Evolutionary conservation across 345 rosid genomes (phyloP).

Genomic region (Raphanus raphanistrum): DNA sequence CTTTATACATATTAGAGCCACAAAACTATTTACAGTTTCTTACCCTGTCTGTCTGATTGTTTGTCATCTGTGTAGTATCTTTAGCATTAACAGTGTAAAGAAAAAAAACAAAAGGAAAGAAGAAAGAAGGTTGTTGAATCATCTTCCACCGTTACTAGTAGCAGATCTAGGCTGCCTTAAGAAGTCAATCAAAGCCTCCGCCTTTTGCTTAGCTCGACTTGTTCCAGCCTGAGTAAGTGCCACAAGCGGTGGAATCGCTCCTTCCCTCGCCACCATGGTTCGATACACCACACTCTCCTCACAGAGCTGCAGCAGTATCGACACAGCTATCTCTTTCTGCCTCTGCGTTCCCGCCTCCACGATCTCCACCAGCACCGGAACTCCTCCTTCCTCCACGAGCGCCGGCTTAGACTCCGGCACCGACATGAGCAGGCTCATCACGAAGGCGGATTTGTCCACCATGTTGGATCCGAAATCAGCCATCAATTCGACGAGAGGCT

Average conservation of each 20-base stretch:
- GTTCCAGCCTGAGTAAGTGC: slow-evolving; percentile 83
- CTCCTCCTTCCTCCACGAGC: slow-evolving; percentile 82
- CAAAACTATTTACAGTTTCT: slow-evolving; percentile 28
- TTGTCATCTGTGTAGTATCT: not conserved
- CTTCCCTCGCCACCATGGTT: slow-evolving; percentile 84
- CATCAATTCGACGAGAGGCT: slow-evolving; percentile 86
- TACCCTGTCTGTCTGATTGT: not conserved
- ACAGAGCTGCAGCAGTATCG: slow-evolving; percentile 64
- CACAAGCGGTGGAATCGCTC: slow-evolving; percentile 92
- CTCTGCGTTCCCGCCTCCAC: slow-evolving; percentile 79
- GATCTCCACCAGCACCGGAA: slow-evolving; percentile 91
- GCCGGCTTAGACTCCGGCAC: slow-evolving; percentile 66
- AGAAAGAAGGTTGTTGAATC: not conserved
- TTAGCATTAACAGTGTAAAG: slow-evolving; percentile 2
- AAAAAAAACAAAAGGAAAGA: not conserved
- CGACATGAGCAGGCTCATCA: slow-evolving; percentile 56
- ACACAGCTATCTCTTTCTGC: slow-evolving; percentile 82
- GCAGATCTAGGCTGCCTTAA: slow-evolving; percentile 92
- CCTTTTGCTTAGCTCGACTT: slow-evolving; percentile 88
- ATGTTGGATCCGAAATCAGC: slow-evolving; percentile 91
- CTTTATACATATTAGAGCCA: not conserved
- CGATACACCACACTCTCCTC: slow-evolving; percentile 66
- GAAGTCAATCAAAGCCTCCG: slow-evolving; percentile 71
- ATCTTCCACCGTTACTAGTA: slow-evolving; percentile 52
- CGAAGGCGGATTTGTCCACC: slow-evolving; percentile 91